phyloP scores from a whole-genome alignment of 1,284 basidiomycete genomes.

The Sporisorium graminicola region DNA sequence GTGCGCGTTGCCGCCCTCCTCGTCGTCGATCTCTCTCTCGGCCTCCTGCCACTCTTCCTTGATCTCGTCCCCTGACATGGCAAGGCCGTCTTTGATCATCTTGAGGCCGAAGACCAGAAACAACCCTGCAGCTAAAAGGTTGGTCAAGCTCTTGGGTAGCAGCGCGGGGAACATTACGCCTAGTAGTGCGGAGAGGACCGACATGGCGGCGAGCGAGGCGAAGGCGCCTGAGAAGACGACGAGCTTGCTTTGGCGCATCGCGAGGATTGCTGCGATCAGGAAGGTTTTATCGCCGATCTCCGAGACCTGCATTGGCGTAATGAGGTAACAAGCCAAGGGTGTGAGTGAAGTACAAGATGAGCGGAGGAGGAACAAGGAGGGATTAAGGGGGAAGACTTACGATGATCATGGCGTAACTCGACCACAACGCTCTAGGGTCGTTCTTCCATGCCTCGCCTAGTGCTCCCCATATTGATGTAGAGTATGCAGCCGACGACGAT shows the following conservation, averaged over 20 bases:
- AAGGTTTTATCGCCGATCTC: slow-evolving; percentile 94
- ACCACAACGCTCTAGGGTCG: slow-evolving; percentile 52
- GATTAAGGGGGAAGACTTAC: slow-evolving; percentile 13
- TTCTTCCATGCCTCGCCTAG: slow-evolving; percentile 31
- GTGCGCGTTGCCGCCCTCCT: slow-evolving; percentile 85
- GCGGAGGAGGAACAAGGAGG: neutral
- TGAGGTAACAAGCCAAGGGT: neutral
- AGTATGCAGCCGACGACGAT: neutral
- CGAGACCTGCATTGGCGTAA: slow-evolving; percentile 58
- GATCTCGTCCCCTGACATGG: slow-evolving; percentile 66
- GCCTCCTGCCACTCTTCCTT: slow-evolving; percentile 82
- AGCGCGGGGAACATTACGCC: slow-evolving; percentile 66
- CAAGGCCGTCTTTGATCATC: slow-evolving; percentile 57
- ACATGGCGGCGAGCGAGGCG: slow-evolving; percentile 88
- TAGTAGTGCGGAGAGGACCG: slow-evolving; percentile 63
- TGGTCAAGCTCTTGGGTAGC: slow-evolving; percentile 75
- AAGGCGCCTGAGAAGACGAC: slow-evolving; percentile 92
- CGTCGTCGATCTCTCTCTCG: slow-evolving; percentile 78
- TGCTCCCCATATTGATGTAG: slow-evolving; percentile 13
- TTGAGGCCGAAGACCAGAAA: slow-evolving; percentile 65
- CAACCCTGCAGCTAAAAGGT: slow-evolving; percentile 79
- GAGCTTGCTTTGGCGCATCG: slow-evolving; percentile 89
- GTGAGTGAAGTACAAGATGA: neutral
- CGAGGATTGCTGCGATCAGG: slow-evolving; percentile 94
- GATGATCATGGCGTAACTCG: slow-evolving; percentile 53